These are phyloP conservation scores for Suillus fuscotomentosus DNA, from an alignment of 768 basidiomycete species.

Conservation along the genomic window DNA sequence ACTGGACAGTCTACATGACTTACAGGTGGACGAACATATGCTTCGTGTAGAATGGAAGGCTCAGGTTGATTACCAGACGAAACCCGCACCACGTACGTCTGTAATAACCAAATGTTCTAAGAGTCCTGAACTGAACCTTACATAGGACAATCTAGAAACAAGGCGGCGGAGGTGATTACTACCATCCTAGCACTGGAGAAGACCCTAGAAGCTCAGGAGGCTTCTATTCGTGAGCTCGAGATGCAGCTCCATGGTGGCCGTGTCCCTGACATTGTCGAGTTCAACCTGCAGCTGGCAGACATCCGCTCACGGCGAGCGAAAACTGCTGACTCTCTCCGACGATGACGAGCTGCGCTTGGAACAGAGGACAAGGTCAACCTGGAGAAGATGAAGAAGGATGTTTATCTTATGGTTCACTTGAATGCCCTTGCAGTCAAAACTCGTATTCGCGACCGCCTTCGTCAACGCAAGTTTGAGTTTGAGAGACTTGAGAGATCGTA, in stretches of 20 bases:
- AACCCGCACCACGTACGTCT: neutral
- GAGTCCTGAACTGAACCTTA: neutral
- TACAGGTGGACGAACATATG: neutral
- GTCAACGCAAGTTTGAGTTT: conserved; percentile 28
- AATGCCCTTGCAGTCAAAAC: conserved; percentile 26
- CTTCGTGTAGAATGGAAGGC: conserved; percentile 12
- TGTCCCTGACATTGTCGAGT: neutral
- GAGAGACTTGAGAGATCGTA: conserved; percentile 17
- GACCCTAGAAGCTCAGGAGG: neutral
- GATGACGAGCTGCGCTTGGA: conserved; percentile 4
- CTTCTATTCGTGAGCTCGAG: neutral
- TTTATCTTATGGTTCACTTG: conserved; percentile 14
- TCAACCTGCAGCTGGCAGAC: neutral
- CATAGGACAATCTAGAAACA: conserved; percentile 3
- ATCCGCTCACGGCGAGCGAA: neutral
- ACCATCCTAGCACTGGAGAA: neutral
- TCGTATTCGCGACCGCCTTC: conserved; percentile 17
- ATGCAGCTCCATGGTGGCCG: neutral
- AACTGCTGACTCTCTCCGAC: conserved; percentile 9
- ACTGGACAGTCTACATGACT: neutral
- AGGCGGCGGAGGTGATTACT: conserved; percentile 3
- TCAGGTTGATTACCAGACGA: conserved; percentile 4
- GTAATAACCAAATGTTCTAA: neutral
- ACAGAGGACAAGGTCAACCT: neutral
- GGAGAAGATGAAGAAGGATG: conserved; percentile 7